Conservation (phyloP, 2,329 filamentous ascomycete genomes). For the Diplodia sapinea region DNA sequence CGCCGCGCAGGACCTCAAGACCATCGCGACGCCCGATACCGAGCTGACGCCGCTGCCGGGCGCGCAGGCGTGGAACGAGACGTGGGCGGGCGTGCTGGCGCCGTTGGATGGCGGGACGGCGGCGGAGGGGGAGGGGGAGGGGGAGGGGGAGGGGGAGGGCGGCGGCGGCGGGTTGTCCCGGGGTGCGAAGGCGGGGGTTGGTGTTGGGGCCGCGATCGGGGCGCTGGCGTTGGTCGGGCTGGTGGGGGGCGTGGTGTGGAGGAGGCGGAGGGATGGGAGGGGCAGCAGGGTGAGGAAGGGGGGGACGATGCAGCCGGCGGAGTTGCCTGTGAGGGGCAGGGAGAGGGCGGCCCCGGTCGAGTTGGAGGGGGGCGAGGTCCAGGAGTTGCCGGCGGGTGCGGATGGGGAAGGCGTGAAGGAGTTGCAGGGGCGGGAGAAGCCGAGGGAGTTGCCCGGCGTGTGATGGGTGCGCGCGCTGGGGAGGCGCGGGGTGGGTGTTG, state of each 20-base stretch:
- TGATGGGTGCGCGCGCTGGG: too few species aligned
- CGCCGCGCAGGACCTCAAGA: background rate
- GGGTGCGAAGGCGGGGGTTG: background rate
- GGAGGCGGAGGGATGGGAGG: background rate
- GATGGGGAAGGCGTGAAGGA: background rate
- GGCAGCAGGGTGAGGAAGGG: background rate
- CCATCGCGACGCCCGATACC: background rate
- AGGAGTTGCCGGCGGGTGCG: background rate
- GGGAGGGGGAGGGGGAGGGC: background rate
- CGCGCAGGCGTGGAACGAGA: background rate
- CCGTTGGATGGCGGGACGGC: too few species aligned
- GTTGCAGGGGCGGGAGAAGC: background rate
- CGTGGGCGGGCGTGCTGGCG: background rate
- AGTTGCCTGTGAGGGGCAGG: background rate
- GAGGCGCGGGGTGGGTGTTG: background rate
- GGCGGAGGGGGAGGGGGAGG: too few species aligned
- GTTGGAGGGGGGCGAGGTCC: background rate
- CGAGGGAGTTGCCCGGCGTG: background rate
- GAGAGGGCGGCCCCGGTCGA: background rate
- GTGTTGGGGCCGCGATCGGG: background rate
- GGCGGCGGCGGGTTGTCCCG: background rate
- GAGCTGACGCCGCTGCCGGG: background rate
- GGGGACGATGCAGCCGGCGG: background rate
- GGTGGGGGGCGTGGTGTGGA: background rate
- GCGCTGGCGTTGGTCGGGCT: background rate